phyloP scores from a whole-genome alignment of 1,139 yeast genomes.

The Saccharomycopsis hybrid region DNA sequence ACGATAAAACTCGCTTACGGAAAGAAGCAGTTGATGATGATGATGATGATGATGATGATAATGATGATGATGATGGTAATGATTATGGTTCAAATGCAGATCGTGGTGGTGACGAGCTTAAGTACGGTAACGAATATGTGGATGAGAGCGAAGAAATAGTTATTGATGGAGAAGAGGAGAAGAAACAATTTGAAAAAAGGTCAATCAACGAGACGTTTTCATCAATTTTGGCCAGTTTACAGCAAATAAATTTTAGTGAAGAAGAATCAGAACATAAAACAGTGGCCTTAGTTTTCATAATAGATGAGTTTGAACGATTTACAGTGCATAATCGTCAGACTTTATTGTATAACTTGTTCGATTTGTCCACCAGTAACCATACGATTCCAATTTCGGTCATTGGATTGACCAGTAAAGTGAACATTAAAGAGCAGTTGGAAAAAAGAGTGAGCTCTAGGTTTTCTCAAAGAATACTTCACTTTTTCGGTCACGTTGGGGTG shows the following conservation, averaged over 20 bases:
- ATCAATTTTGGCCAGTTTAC: constrained; percentile 41
- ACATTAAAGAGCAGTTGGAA: constrained; percentile 74
- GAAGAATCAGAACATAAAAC: constrained; percentile 23
- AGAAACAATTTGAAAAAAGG: constrained; percentile 34
- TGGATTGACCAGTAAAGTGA: constrained; percentile 72
- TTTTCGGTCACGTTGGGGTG: constrained; percentile 41
- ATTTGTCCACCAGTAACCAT: constrained; percentile 66
- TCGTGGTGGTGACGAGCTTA: no score
- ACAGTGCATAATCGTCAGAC: constrained; percentile 72
- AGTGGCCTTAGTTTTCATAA: constrained; percentile 64
- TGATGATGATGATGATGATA: constrained; percentile 19
- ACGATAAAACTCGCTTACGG: neutral
- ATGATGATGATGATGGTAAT: constrained; percentile 24
- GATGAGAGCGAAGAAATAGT: neutral
- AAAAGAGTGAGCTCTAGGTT: constrained; percentile 88
- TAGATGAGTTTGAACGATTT: constrained; percentile 82
- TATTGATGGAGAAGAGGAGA: constrained; percentile 21
- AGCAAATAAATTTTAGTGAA: constrained; percentile 28
- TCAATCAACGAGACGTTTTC: constrained; percentile 49
- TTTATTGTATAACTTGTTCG: constrained; percentile 78
- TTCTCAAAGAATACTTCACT: constrained; percentile 65
- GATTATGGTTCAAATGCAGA: no score
- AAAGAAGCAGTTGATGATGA: no score
- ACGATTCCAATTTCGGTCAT: constrained; percentile 73
- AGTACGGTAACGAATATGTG: no score